phyloP scores from a whole-genome alignment of 768 basidiomycete genomes.

The Mycena metata region DNA sequence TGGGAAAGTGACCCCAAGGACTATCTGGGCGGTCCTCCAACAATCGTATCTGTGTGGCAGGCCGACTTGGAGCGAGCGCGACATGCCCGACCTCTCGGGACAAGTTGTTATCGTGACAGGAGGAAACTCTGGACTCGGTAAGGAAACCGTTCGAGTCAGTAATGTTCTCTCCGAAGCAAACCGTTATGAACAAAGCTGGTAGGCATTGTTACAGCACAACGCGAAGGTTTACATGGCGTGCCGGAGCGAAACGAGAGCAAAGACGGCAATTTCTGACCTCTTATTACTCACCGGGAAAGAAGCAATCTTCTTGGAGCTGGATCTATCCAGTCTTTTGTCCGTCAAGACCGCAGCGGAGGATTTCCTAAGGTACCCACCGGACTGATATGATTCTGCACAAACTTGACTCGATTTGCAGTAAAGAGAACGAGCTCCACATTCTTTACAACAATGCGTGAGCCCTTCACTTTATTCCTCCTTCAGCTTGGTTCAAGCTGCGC shows the following conservation, averaged over 20 bases:
- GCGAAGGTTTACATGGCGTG: constrained; percentile 27
- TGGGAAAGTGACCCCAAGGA: constrained; percentile 7
- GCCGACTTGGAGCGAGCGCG: constrained; percentile 15
- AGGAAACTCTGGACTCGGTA: constrained; percentile 18
- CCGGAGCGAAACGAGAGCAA: constrained; percentile 9
- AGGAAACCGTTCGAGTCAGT: constrained; percentile 15
- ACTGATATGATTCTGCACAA: background rate
- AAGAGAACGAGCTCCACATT: constrained; percentile 15
- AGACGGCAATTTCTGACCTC: constrained; percentile 18
- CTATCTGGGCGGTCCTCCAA: background rate
- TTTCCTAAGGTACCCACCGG: constrained; percentile 3
- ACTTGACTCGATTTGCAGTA: background rate
- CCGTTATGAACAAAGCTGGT: too few species aligned
- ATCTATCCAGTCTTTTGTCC: constrained; percentile 18
- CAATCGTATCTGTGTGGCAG: constrained; percentile 21
- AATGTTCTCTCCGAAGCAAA: too few species aligned
- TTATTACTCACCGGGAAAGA: background rate
- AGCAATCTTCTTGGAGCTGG: constrained; percentile 12
- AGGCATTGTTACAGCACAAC: constrained; percentile 25
- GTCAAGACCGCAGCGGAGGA: constrained; percentile 19
- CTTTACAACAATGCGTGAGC: constrained; percentile 26
- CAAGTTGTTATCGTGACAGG: constrained; percentile 24
- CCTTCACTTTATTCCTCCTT: background rate
- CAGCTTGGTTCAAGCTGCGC: background rate
- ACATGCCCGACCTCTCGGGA: constrained; percentile 15